Conservation (phyloP, 2,329 filamentous ascomycete species). For the Plectosphaerella cucumerina region DNA sequence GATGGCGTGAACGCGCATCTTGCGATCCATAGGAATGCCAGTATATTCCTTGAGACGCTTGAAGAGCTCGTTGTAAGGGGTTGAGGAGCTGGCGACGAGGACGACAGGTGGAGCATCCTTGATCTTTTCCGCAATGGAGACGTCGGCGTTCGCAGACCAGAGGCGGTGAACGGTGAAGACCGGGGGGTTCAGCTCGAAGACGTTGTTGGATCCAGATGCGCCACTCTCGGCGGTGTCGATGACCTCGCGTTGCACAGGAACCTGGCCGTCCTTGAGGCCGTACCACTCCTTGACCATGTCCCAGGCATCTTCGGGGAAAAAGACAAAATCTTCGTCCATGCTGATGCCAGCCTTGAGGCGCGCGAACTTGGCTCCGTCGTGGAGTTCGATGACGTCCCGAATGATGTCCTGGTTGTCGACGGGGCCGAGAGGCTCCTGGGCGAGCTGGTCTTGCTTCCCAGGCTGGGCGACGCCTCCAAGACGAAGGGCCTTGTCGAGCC, state of each 20-base stretch:
- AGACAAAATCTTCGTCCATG: constrained; percentile 63
- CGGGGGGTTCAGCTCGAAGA: constrained; percentile 81
- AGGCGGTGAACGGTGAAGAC: constrained; percentile 83
- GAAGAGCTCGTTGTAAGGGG: constrained; percentile 70
- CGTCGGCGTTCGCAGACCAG: constrained; percentile 54
- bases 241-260: constrained; percentile 69
- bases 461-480: constrained; percentile 56
- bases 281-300: constrained; percentile 79
- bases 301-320: constrained; percentile 79
- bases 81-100: constrained; percentile 67
- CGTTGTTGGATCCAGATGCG: constrained; percentile 56
- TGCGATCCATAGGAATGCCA: constrained; percentile 64
- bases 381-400: constrained; percentile 50
- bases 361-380: constrained; percentile 53
- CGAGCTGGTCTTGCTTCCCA: constrained; percentile 54
- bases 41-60: constrained; percentile 65
- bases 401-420: constrained; percentile 86
- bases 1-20: constrained; percentile 74
- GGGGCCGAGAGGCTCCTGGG: constrained; percentile 63
- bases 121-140: constrained; percentile 55
- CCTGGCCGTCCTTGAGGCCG: constrained; percentile 64
- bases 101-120: constrained; percentile 57
- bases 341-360: constrained; percentile 67
- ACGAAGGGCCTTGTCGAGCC: constrained; percentile 71
- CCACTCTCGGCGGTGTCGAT: constrained; percentile 68